Conservation (phyloP, 1,284 basidiomycete genomes). For the Flammula alnicola region DNA sequence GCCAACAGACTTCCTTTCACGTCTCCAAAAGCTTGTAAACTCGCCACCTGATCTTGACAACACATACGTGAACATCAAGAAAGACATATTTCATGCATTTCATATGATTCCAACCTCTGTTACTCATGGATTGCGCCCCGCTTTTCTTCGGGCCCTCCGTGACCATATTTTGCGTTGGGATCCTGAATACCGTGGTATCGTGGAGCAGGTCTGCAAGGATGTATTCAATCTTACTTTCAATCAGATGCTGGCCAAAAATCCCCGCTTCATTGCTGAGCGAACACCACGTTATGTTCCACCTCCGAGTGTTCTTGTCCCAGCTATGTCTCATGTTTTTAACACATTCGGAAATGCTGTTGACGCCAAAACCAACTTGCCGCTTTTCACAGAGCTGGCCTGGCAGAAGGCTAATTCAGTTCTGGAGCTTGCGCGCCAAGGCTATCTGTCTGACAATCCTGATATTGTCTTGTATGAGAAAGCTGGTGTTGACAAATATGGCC, state of each 20-base stretch:
- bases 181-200: not conserved
- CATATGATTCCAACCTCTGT: constrained; percentile 19
- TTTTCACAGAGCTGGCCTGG: constrained; percentile 11
- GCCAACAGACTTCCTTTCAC: not conserved
- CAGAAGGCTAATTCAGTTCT: constrained; percentile 24
- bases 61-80: constrained; percentile 14
- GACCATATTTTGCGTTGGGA: constrained; percentile 20
- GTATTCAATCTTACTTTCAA: constrained; percentile 15
- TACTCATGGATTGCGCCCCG: constrained; percentile 14
- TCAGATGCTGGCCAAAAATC: constrained; percentile 16
- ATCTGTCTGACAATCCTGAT: constrained; percentile 25
- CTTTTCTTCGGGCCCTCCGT: constrained; percentile 12
- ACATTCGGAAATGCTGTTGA: constrained; percentile 12
- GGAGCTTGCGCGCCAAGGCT: constrained; percentile 24
- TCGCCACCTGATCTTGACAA: constrained; percentile 3
- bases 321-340: constrained; percentile 9
- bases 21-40: constrained; percentile 1
- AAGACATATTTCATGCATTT: constrained; percentile 18
- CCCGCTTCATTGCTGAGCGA: constrained; percentile 11
- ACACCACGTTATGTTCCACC: constrained; percentile 13
- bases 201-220: constrained; percentile 5
- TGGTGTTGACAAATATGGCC: constrained; percentile 19
- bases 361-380: constrained; percentile 7
- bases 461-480: constrained; percentile 24
- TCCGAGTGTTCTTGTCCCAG: constrained; percentile 13